phyloP scores from a whole-genome alignment of 2,329 filamentous ascomycete species.

The Nannizzia gypsea region DNA sequence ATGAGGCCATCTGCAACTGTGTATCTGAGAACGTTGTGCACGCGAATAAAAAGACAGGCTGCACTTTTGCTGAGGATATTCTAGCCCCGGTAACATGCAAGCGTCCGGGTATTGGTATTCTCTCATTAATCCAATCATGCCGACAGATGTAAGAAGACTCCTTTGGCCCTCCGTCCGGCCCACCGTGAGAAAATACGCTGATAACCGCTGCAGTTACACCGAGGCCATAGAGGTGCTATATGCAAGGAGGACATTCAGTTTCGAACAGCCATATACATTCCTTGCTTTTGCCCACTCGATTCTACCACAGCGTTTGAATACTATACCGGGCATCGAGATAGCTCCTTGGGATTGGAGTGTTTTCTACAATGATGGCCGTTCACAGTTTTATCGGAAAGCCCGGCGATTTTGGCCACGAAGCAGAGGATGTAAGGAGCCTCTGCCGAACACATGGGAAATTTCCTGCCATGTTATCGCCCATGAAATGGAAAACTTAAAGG shows the following conservation, averaged over 20 bases:
- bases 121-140: background rate
- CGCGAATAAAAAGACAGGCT: background rate
- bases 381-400: background rate
- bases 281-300: background rate
- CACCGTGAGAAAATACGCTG: background rate
- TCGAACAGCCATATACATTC: background rate
- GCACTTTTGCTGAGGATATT: background rate
- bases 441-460: background rate
- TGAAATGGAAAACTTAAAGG: background rate
- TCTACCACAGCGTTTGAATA: background rate
- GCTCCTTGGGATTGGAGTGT: background rate
- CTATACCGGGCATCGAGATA: background rate
- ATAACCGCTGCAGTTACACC: background rate
- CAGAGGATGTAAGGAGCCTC: background rate
- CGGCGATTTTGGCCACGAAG: background rate
- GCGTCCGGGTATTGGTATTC: background rate
- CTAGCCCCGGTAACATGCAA: background rate
- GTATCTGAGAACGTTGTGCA: background rate
- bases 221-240: background rate
- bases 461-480: background rate
- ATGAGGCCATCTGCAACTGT: background rate
- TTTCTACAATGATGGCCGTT: background rate
- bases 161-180: too few species aligned
- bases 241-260: background rate
- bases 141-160: background rate